Evolutionary conservation across 257 asterid species (phyloP).

Genomic region (Buddleja alternifolia): DNA sequence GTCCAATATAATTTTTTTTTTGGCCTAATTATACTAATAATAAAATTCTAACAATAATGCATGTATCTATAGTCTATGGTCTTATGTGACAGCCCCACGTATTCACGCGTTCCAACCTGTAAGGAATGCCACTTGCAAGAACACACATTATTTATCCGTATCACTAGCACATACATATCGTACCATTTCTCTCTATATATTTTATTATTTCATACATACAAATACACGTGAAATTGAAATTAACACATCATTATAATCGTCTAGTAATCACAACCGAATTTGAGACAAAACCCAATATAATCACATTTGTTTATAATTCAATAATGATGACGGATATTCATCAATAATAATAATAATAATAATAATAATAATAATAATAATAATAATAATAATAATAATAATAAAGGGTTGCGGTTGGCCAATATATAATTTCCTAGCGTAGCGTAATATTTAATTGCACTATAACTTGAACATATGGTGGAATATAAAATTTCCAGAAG

Average conservation of each 20-base stretch:
- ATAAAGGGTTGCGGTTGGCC: too few relatives aligned
- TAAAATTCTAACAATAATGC: background rate
- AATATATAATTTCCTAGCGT: too few relatives aligned
- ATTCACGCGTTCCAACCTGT: slow-evolving; percentile 50
- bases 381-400: too few relatives aligned
- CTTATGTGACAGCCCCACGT: slow-evolving; percentile 39
- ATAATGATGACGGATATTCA: too few relatives aligned
- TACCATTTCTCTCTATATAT: slow-evolving; percentile 24
- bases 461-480: too few relatives aligned
- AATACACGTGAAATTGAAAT: slow-evolving; percentile 30
- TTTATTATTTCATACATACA: slow-evolving; percentile 17
- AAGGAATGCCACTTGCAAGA: slow-evolving; percentile 33
- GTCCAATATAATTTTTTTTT: too few relatives aligned
- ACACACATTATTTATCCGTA: slow-evolving; percentile 40
- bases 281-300: background rate
- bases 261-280: background rate
- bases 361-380: too few relatives aligned
- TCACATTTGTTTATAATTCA: background rate
- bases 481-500: too few relatives aligned
- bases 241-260: background rate
- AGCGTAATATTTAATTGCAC: too few relatives aligned
- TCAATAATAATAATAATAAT: too few relatives aligned
- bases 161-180: slow-evolving; percentile 32
- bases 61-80: background rate
- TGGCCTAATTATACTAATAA: too few relatives aligned